Evolutionary conservation across 2,329 filamentous ascomycete genomes (phyloP).

Genomic region (Knufia fluminis): DNA sequence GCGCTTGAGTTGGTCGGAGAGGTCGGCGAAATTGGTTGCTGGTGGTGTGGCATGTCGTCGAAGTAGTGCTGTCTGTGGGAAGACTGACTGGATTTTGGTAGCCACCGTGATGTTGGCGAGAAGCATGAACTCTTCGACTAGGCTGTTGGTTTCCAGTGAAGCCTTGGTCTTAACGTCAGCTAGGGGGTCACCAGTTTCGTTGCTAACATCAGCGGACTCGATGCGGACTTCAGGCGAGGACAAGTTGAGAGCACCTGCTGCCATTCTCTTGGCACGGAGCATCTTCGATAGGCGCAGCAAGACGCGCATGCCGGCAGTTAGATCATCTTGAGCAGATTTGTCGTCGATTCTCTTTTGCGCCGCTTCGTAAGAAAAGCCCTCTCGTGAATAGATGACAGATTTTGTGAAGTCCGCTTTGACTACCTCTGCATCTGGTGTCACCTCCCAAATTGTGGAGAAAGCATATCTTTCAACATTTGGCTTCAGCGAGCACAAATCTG

Average conservation of each 20-base stretch:
- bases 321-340: constrained; percentile 71
- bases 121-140: constrained; percentile 99
- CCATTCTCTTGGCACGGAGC: constrained; percentile 89
- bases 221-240: constrained; percentile 98
- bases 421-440: constrained; percentile 75
- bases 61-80: constrained; percentile 89
- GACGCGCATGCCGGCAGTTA: constrained; percentile 81
- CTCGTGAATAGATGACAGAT: constrained; percentile 91
- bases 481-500: constrained; percentile 91
- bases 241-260: constrained; percentile 86
- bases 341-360: constrained; percentile 94
- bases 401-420: constrained; percentile 85
- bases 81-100: constrained; percentile 77
- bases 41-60: constrained; percentile 87
- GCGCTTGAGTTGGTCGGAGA: constrained; percentile 79
- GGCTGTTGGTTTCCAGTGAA: constrained; percentile 87
- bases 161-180: constrained; percentile 88
- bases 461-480: constrained; percentile 93
- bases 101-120: constrained; percentile 95
- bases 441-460: constrained; percentile 81
- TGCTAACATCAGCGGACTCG: constrained; percentile 66
- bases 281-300: constrained; percentile 85
- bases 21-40: constrained; percentile 92
- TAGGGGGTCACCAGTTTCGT: constrained; percentile 90
- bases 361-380: constrained; percentile 96